Evolutionary conservation across 177 flowering plant species (phyloP).

Genomic region (Vitis hybrid): DNA sequence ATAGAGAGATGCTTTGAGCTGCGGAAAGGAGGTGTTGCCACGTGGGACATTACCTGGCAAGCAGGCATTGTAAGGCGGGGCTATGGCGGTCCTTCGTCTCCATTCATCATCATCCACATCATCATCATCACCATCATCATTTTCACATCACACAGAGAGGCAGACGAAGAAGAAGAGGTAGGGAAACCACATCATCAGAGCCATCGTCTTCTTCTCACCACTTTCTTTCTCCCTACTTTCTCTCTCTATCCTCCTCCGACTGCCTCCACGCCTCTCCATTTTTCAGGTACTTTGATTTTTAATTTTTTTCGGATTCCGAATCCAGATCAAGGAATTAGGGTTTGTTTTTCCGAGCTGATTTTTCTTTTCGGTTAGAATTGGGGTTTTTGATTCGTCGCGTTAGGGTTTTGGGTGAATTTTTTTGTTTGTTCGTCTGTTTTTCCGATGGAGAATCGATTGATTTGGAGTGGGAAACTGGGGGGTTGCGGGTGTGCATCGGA

Average conservation of each 20-base stretch:
- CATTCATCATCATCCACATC: not conserved
- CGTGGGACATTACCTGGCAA: slow-evolving; percentile 52
- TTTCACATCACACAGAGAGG: not conserved
- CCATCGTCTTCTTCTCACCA: not conserved
- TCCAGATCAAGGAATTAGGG: not conserved
- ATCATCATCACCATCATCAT: not conserved
- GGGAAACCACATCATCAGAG: not conserved
- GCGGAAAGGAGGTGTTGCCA: slow-evolving; percentile 32
- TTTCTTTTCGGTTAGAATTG: too few species aligned
- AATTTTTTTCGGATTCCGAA: not conserved
- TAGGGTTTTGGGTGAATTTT: not conserved
- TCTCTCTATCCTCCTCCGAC: not conserved
- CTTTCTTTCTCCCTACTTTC: not conserved
- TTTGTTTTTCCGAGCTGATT: not conserved
- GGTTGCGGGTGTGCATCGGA: not conserved
- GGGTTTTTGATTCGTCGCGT: too few species aligned
- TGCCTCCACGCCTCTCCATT: not conserved
- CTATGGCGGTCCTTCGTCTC: slow-evolving; percentile 6
- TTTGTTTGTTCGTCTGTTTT: not conserved
- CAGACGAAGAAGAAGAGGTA: too few species aligned
- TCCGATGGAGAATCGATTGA: slow-evolving; percentile 11
- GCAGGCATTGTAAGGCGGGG: slow-evolving; percentile 33
- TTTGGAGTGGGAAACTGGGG: slow-evolving; percentile 5
- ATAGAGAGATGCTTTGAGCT: slow-evolving; percentile 15
- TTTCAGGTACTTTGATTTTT: slow-evolving; percentile 4